Evolutionary conservation across 1,284 basidiomycete species (phyloP), one percentile per base, ranked within the genome.

Genomic region (Cutaneotrichosporon cutaneum): DNA sequence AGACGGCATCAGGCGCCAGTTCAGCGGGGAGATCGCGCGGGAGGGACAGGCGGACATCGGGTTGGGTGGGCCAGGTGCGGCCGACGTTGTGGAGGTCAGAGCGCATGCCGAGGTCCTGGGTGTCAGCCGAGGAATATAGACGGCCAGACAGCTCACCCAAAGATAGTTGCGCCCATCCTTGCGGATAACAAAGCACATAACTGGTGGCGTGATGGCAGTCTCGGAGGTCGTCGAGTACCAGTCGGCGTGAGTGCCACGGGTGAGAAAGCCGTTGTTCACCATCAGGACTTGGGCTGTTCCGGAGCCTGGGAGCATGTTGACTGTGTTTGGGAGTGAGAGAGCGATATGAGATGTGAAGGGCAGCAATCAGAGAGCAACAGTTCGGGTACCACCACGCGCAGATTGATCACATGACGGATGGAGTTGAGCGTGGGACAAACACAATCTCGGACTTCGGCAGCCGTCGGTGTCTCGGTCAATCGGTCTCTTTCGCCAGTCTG

Each of bases 61-160:
- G 52, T 35, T 42, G 32, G 3, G 22, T 21, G 9, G 32, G 26
- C 18, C 32, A 48, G 18, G 53, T 30, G 24, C 33, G 33, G 8
- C 39, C 30, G 24, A 60, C 18, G 45, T 36, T 50, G 24, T 45
- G 22, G 16, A 36, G 27, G 47, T 60, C 59, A 13, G 32, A 21
- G 35, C 59, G 59, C 42, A 54, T 60, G 32, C 59, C 59, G 5
- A 60, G 52, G 53, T 60, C 59, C 59, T 60, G 53, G 1, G 10
- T 22, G 33, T 55, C 47, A 54, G 47, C n/a, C 7, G 14, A 26
- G 24, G 18, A 11, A 5, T 14, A 18, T 16, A 8, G 9, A 7
- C 14, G 27, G 6, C 11, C 52, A 21, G 35, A 16, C 5, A 13
- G 16, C 35, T 3, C 26, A 55, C 59, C 59, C 59, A 60, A 45